A percentile compares a stretch with the other conserved stretches of the same genome.
phyloP scores from a whole-genome alignment of 345 rosid genomes.

The Raphanus raphanistrum region DNA sequence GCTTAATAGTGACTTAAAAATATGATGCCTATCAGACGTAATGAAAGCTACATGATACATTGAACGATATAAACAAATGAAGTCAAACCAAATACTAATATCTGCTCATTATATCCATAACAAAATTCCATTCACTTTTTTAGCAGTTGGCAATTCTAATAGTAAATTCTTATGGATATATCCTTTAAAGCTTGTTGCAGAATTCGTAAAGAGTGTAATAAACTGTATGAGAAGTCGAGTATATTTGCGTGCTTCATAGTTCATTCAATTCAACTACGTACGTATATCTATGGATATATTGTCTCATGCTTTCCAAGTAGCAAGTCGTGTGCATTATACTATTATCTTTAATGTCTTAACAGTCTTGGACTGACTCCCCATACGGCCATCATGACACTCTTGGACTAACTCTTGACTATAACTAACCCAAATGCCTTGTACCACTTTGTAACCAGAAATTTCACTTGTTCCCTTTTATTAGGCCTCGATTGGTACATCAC shows the following conservation, averaged over 20 bases:
- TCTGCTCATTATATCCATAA: too few relatives aligned
- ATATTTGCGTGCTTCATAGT: not conserved
- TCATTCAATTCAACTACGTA: not conserved
- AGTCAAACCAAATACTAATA: too few relatives aligned
- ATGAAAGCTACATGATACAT: too few relatives aligned
- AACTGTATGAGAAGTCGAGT: not conserved
- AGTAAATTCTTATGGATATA: not conserved
- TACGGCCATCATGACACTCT: not conserved
- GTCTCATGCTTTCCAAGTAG: not conserved
- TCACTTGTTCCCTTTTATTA: too few relatives aligned
- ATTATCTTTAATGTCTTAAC: not conserved
- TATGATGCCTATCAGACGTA: too few relatives aligned
- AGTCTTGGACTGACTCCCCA: not conserved
- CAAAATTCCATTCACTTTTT: too few relatives aligned
- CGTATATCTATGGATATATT: not conserved
- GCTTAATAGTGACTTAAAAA: too few relatives aligned
- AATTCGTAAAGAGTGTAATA: not conserved
- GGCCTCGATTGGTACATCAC: too few relatives aligned
- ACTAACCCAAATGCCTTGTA: not conserved
- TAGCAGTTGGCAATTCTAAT: too few relatives aligned
- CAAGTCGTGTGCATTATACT: too few relatives aligned
- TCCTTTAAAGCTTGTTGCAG: not conserved
- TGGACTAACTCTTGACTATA: not conserved
- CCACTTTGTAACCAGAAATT: too few relatives aligned
- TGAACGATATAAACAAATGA: too few relatives aligned